phyloP scores from a whole-genome alignment of 2,329 filamentous ascomycete species.

The Calonectria hongkongensis region DNA sequence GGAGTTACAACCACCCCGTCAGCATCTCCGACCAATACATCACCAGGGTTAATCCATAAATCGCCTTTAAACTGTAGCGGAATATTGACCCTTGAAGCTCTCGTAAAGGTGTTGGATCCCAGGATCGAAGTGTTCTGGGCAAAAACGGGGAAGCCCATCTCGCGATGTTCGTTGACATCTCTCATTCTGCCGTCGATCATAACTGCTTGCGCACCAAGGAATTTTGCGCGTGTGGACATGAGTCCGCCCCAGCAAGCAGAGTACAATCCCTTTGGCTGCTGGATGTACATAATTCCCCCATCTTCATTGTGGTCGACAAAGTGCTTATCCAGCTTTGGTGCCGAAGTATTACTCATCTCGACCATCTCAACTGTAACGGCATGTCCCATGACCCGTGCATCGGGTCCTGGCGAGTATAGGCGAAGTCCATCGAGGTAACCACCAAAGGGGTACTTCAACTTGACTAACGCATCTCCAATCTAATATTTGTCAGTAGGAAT shows the following conservation, averaged over 20 bases:
- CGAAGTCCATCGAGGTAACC: constrained; percentile 53
- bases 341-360: constrained; percentile 47
- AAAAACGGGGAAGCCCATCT: constrained; percentile 50
- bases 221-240: constrained; percentile 57
- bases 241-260: constrained; percentile 57
- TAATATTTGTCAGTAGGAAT: constrained; percentile 17
- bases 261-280: constrained; percentile 53
- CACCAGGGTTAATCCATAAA: constrained; percentile 57
- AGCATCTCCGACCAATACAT: constrained; percentile 54
- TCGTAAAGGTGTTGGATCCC: constrained; percentile 57
- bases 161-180: constrained; percentile 56
- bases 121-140: constrained; percentile 53
- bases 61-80: constrained; percentile 53
- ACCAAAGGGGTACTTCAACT: constrained; percentile 54
- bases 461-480: constrained; percentile 55
- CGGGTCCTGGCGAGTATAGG: constrained; percentile 49
- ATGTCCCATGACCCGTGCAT: constrained; percentile 50
- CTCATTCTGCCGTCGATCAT: constrained; percentile 56
- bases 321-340: constrained; percentile 53
- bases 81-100: constrained; percentile 54
- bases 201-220: constrained; percentile 52
- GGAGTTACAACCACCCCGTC: constrained; percentile 57
- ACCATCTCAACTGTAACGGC: constrained; percentile 58
- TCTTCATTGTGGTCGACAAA: constrained; percentile 55
- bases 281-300: constrained; percentile 54